Base-by-base conservation (phyloP, 1,284 basidiomycete genomes). In the Cutaneotrichosporon cavernicola region DNA sequence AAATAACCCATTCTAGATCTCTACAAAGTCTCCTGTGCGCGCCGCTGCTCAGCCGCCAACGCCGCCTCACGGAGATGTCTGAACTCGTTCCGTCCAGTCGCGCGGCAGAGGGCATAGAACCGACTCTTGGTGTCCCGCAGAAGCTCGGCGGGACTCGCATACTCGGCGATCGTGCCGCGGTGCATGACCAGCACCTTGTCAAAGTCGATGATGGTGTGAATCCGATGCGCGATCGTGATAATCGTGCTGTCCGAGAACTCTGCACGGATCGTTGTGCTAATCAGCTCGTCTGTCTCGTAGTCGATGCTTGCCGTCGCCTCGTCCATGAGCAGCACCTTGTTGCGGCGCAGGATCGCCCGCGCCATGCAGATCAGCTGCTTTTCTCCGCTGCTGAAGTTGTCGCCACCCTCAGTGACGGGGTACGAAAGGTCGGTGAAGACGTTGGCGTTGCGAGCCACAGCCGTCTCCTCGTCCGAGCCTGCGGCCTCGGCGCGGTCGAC, bases 341-440 rank as follows among this genome's bases (percentile, higher is more conserved):
- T 88, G 13, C 88, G 83, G 74, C 89, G 88, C 56, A 92, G 79
- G 62, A 92, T 90, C 1, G 90, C 90, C 60, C 90, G 84, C 11
- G 90, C 90, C 89, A 92, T 90, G 76, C 89, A 91, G 13, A 92
- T 83, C 31, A 92, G 79, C 79, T 92, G 91, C 73, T 91, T 90
- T 79, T 93, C 89, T 14, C 93, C 93, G 7, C 90, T 89, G 0
- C 90, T 92, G 76, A 96, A 95, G 80, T 96, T 97, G 52, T 95
- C 92, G n/a, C 92, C 92, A 16, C 77, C 76, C 65, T 81, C 81
- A 32, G 71, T 75, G 11, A 97, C 92, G 16, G 86, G 79, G 0
- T 89, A 91, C 65, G 92, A 90, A 2, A 97, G 84, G 75, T 92
- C 88, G 38, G 87, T 86, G 86, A 97, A 97, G 5, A 92, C 87